Base-by-base conservation (phyloP, 352 stramenopile species). In the Aphanomyces cochlioides region DNA sequence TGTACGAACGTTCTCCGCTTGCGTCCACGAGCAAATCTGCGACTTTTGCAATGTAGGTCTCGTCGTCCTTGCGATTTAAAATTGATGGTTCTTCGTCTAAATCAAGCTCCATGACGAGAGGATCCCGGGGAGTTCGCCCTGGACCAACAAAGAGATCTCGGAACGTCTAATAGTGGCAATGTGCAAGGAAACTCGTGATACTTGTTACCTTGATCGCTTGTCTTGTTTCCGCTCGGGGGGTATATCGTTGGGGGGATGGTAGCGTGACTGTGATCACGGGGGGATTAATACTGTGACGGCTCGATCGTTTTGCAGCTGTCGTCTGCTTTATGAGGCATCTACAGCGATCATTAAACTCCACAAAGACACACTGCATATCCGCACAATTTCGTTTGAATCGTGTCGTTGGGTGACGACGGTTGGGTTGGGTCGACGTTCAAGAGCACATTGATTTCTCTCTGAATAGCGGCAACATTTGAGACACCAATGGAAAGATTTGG, bases 371-470 rank as follows among this genome's bases (percentile, higher is more conserved):
- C 3, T 58, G 8, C 28, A 58, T n/a, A 13, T 8, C n/a, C 8
- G 8, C 37, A 61, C 54, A 61, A 61, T n/a, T 12, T 61, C 19
- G 54, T 61, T 61, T 61, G 54, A 17, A 61, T 40, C 8, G 54
- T 61, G 2, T n/a, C 17, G 43, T n/a, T 37, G 54, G 39, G 17
- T 0, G 54, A 41, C 3, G 54, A 28, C 28, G 28, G 28, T 28
- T 28, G 28, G 28, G 28, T 61, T 5, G 54, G 54, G n/a, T 61
- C 54, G 7, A 61, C 21, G 34, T 61, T 17, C 15, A 61, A 39
- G 15, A 61, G 13, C 28, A 61, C 43, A 17, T 61, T 61, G 54
- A 61, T 61, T 6, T 61, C 54, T 6, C 36, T 1, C 43, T 61
- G 54, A 41, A 61, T 61, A 28, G 28, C 28, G 19, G 54, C 19